Base-by-base conservation (phyloP, 169 alveolate genomes). In the Plasmodium sp. region DNA sequence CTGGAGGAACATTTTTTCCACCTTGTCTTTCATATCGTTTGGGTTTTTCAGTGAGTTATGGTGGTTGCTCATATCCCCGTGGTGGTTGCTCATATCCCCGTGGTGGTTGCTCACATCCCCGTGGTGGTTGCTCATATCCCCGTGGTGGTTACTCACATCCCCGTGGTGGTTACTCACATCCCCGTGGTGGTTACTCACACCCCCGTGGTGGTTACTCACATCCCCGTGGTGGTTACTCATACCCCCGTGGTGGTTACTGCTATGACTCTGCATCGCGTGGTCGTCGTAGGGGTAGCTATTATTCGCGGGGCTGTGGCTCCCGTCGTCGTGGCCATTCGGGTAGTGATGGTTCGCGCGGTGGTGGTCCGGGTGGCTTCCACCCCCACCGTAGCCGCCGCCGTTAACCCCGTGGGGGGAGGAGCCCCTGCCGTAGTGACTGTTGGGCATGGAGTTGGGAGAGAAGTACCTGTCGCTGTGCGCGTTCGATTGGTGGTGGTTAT, bases 11-110 rank as follows among this genome's bases (percentile, higher is more conserved):
- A 86, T 48, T 3, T 86, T 43, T 43, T 86, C 93, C 31, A 86
- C 48, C 58, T 75, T 48, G 2, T 75, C 85, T 86, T 86, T 86
- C 85, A 79, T 79, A 31, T 86, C 93, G 14, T 74, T 85, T 56
- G 67, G 36, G 43, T 86, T 86, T 12, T 86, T 84, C 4, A 72
- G 22, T 48, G 43, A 33, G 36, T 67, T 85, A 45, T 9, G 73
- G 48, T 73, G 74, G 27, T 67, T 67, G 3, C 33, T 36, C 9
- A 39, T 0, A 0, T 39, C 9, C 45, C 9, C 45, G 2, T 5
- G 45, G n/a, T 56, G 74, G 27, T 67, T 67, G 3, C 33, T 36
- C 9, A 39, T 0, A 0, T 39, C 9, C 45, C 9, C 45, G 5
- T 5, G 45, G n/a, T 56, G 74, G 27, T 67, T 67, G 3, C 33